Evolutionary conservation across 371 early-diverging fungal species (phyloP), one percentile per base, ranked within the genome.

Genomic region (Rhizopus arrhizus): DNA sequence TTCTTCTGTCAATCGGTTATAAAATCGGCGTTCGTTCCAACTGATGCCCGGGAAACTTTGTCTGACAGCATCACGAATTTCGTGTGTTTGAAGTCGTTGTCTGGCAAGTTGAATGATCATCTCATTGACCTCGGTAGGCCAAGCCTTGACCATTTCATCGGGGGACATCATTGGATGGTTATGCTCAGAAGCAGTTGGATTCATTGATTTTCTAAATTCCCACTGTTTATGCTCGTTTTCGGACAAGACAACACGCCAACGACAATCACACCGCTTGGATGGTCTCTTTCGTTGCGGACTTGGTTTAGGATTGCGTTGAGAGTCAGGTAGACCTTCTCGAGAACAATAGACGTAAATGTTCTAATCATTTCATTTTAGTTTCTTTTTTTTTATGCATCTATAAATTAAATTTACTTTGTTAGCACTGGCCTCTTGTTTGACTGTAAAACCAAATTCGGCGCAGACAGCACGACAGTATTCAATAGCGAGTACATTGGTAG

Each of bases 281-380:
- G 83, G 73, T 31, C 85, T 74, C 60, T 85, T 85, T 16, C 85
- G 65, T 61, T 85, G 85, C 35, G 80, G 81, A 15, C 72, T 64
- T 13, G 82, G 75, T 66, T 82, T 80, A 40, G 82, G 80, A 48
- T 79, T 78, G 40, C 84, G 81, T 63, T 75, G 75, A 12, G 83
- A 83, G 53, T 85, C 85, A 6, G 84, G 80, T 9, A 85, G 66
- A 10, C 85, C 85, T 75, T 85, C 85, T 52, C 85, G 73, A 6
- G 85, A 85, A 53, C 85, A 85, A 57, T 85, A 85, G 43, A 85
- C 69, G 51, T 85, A 85, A 9, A 85, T 81, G 58, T 85, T 82
- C 85, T 85, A 61, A n/a, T 22, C 10, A 15, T n/a, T 32, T 15
- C 8, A 43, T 48, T 15, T 50, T 15, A 31, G 12, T 41, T 50